Percentiles rank a stretch among this genome's conserved stretches.
phyloP scores from a whole-genome alignment of 495 filamentous ascomycete genomes.

The Collariella sp. region DNA sequence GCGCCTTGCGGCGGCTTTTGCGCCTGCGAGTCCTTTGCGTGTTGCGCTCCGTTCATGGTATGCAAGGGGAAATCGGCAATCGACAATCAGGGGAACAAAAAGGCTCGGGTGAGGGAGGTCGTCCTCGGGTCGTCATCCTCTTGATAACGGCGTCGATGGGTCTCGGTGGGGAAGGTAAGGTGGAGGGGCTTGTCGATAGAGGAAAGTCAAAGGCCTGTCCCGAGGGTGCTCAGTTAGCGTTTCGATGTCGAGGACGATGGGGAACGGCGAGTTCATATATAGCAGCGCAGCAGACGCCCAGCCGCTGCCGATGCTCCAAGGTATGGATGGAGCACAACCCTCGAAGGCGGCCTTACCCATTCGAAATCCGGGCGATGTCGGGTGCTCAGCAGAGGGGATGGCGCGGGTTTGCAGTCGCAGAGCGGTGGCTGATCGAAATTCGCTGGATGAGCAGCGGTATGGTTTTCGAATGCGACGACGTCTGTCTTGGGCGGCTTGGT shows the following conservation, averaged over 20 bases:
- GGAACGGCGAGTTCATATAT: conserved; percentile 12
- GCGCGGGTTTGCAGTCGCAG: conserved; percentile 2
- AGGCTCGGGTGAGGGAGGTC: conserved; percentile 1
- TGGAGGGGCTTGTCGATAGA: conserved; percentile 1
- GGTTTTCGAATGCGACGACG: conserved; percentile 5
- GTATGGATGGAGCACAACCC: neutral
- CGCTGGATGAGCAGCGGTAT: neutral
- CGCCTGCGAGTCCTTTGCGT: conserved; percentile 20
- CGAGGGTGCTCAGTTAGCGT: conserved; percentile 7
- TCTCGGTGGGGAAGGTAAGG: conserved; percentile 3
- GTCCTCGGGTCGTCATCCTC: conserved; percentile 1
- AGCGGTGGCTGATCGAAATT: neutral
- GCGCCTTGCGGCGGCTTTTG: conserved; percentile 20
- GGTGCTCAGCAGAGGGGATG: neutral
- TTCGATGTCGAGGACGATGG: conserved; percentile 14
- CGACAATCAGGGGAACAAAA: neutral
- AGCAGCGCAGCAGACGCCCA: neutral
- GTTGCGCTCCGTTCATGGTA: conserved; percentile 30
- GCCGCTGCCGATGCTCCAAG: neutral
- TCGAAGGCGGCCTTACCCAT: neutral
- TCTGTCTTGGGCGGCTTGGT: neutral
- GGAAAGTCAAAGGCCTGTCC: conserved; percentile 5
- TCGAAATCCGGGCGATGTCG: neutral
- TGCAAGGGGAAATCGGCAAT: conserved; percentile 3
- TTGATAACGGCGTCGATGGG: conserved; percentile 1